Percentiles rank a stretch among this genome's conserved stretches.
Evolutionary conservation across 345 rosid species (phyloP).

Genomic region (Adansonia digitata): DNA sequence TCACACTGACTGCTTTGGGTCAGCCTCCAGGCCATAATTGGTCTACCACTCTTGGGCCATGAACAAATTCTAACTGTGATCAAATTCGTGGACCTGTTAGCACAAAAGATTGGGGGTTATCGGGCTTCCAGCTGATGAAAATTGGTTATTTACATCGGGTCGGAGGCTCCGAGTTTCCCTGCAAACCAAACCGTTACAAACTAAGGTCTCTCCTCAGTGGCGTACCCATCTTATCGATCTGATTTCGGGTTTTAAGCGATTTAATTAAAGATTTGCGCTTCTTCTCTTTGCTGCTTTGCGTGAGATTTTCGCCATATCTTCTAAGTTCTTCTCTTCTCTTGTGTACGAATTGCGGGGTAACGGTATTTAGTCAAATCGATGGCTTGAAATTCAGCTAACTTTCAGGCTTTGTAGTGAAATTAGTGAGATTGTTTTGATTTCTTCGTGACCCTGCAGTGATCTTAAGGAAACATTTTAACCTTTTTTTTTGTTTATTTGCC

Average conservation of each 20-base stretch:
- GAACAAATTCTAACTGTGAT: not conserved
- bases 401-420: not conserved
- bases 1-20: no score
- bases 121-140: no score
- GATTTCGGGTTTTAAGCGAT: not conserved
- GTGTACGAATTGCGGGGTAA: no score
- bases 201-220: not conserved
- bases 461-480: not conserved
- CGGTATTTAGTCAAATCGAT: no score
- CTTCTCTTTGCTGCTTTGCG: not conserved
- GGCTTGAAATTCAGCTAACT: not conserved
- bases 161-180: not conserved
- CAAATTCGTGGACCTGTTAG: not conserved
- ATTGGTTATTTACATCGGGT: not conserved
- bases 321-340: not conserved
- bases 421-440: not conserved
- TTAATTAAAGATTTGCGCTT: not conserved
- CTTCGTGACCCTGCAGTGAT: not conserved
- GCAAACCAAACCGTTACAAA: not conserved
- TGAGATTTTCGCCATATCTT: not conserved
- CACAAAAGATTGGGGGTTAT: not conserved
- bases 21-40: no score
- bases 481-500: not conserved
- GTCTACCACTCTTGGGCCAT: not conserved
- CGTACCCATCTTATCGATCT: not conserved